Base-by-base conservation (phyloP, 331 rosid species). In the Prunus yedoensis region DNA sequence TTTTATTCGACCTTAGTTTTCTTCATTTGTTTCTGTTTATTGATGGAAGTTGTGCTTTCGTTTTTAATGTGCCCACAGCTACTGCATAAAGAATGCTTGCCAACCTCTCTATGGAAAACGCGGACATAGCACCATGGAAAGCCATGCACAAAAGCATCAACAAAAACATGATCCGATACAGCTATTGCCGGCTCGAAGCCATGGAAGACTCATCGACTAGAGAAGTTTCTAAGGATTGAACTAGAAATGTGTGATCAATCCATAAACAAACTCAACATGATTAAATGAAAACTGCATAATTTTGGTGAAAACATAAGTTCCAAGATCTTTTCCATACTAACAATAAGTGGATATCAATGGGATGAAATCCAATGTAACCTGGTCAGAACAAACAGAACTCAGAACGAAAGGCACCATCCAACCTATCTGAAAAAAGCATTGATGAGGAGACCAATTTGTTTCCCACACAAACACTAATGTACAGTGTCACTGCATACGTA, bases 391-490 rank as follows among this genome's bases (percentile, higher is more conserved):
- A 60, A 59, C 75, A 68, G 10, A 10, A n/a, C 43, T 60, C 59
- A 12, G 73, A 74, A 58, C 30, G 30, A 64, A 65, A n/a, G 81
- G 86, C 62, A 75, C 52, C 41, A 66, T 65, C 45, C 72, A 72
- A 79, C 77, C 81, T 76, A 79, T 81, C 75, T 79, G 82, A 79
- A 86, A 57, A 82, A 62, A 45, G 79, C 68, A 76, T 43, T 78
- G 72, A 46, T 16, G 66, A 64, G 85, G 69, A 73, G 85, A 81
- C 77, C 83, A 80, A 83, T 80, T 83, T 70, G 87, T 83, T 82
- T 78, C 85, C 74, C 81, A 53, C 78, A 75, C 79, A 84, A 77
- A 87, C 80, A 85, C 78, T 54, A 87, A 81, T 88, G 89, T 88
- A 87, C 93, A 90, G 72, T 51, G 73, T 84, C 80, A 74, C 68